These are phyloP conservation scores for Euphorbia schlechtendalii DNA, from an alignment of 441 rosid species.

Conservation along the genomic window DNA sequence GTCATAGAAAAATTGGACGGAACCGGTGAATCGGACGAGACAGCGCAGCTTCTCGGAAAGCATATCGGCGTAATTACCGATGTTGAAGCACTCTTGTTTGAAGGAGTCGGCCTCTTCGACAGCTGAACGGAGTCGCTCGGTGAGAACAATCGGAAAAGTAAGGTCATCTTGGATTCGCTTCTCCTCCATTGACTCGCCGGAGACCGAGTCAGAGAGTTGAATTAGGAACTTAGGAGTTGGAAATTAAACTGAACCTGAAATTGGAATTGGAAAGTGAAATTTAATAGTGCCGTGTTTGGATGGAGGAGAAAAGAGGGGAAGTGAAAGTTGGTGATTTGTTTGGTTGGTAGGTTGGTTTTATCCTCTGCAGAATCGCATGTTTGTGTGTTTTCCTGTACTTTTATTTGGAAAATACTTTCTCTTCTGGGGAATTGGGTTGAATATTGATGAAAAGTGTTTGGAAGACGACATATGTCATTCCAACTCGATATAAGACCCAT, in stretches of 20 bases:
- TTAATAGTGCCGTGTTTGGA: not conserved
- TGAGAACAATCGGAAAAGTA: slow-evolving; percentile 29
- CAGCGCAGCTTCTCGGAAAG: slow-evolving; percentile 45
- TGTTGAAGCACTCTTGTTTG: slow-evolving; percentile 34
- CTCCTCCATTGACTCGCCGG: slow-evolving; percentile 27
- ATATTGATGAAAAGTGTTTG: too few species aligned
- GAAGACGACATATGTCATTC: too few species aligned
- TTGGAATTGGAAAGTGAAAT: too few species aligned
- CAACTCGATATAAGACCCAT: too few species aligned
- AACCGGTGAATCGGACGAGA: slow-evolving; percentile 35
- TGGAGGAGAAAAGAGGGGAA: not conserved
- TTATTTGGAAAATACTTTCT: too few species aligned
- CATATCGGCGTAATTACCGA: slow-evolving; percentile 31
- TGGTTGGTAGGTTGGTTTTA: not conserved
- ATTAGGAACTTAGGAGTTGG: too few species aligned
- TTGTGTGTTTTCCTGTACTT: not conserved
- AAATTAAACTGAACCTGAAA: too few species aligned
- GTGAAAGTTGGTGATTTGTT: not conserved
- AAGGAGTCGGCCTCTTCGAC: slow-evolving; percentile 42
- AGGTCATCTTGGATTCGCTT: slow-evolving; percentile 44
- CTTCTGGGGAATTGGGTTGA: slow-evolving; percentile 11
- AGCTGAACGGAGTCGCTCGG: slow-evolving; percentile 34
- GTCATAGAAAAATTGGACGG: slow-evolving; percentile 41
- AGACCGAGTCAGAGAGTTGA: too few species aligned
- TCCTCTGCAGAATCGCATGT: slow-evolving; percentile 22